These are phyloP conservation scores for Phytophthora vignae DNA, from an alignment of 352 stramenopile genomes.

Conservation along the genomic window DNA sequence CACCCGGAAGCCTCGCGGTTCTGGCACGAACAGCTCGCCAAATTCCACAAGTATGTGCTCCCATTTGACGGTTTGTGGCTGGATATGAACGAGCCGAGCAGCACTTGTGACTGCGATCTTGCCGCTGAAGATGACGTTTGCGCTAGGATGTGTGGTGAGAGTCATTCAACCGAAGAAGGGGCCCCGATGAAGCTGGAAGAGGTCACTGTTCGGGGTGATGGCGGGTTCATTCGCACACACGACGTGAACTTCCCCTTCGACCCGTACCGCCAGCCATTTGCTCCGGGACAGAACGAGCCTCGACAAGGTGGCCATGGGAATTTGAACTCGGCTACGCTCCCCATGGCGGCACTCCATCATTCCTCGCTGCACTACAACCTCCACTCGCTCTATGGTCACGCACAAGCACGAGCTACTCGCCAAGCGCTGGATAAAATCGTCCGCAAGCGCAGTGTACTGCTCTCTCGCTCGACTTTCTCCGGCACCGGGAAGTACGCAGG, in stretches of 20 bases:
- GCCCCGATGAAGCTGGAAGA: conserved; percentile 12
- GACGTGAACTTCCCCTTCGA: conserved; percentile 85
- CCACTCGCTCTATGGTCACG: conserved; percentile 85
- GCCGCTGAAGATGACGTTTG: conserved; percentile 51
- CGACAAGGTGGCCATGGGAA: conserved; percentile 63
- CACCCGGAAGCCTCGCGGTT: conserved; percentile 74
- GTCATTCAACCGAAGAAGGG: conserved; percentile 3
- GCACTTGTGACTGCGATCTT: conserved; percentile 63
- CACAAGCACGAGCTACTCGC: conserved; percentile 62
- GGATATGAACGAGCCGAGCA: conserved; percentile 84
- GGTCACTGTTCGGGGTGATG: conserved; percentile 23
- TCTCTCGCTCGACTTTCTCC: conserved; percentile 78
- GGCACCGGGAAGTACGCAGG: conserved; percentile 67
- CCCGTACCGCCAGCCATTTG: conserved; percentile 82
- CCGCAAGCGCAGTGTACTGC: conserved; percentile 64
- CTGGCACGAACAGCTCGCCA: conserved; percentile 71
- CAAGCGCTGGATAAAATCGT: conserved; percentile 58
- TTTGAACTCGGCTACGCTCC: conserved; percentile 79
- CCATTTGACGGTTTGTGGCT: conserved; percentile 89
- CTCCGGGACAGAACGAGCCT: conserved; percentile 58
- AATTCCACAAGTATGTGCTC: conserved; percentile 67
- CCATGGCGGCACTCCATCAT: conserved; percentile 75
- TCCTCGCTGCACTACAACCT: conserved; percentile 88
- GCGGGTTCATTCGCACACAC: conserved; percentile 67
- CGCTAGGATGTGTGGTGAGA: conserved; percentile 20